phyloP scores from a whole-genome alignment of 2,329 filamentous ascomycete genomes.

The Phialocephala subalpina region DNA sequence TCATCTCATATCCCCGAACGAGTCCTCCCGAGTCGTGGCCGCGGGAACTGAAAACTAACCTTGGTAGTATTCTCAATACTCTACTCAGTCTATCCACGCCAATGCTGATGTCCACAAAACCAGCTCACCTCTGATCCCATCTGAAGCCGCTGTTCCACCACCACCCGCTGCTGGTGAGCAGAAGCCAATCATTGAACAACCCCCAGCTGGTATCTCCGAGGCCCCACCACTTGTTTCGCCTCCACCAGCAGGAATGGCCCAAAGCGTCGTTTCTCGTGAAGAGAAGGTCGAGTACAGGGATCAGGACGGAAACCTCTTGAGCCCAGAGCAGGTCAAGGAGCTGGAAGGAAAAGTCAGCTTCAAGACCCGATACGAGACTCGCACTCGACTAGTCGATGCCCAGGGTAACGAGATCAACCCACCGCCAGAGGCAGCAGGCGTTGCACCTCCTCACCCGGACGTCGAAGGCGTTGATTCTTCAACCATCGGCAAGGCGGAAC shows the following conservation, averaged over 20 bases:
- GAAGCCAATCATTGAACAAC: constrained; percentile 39
- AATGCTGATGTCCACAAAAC: constrained; percentile 42
- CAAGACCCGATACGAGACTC: constrained; percentile 95
- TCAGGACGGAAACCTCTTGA: constrained; percentile 87
- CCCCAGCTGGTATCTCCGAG: constrained; percentile 39
- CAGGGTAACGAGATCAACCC: constrained; percentile 75
- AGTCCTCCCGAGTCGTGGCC: constrained; percentile 33
- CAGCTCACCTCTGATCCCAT: constrained; percentile 38
- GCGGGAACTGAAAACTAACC: constrained; percentile 18
- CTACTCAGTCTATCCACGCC: constrained; percentile 36
- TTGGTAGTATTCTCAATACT: constrained; percentile 47
- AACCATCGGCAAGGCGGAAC: constrained; percentile 54
- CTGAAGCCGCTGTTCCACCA: constrained; percentile 37
- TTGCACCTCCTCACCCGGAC: constrained; percentile 46
- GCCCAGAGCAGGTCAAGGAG: constrained; percentile 82
- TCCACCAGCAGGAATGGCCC: constrained; percentile 33
- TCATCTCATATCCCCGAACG: constrained; percentile 37
- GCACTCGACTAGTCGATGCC: constrained; percentile 82
- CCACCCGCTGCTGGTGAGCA: constrained; percentile 35
- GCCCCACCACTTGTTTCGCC: constrained; percentile 39
- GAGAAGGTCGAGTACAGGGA: constrained; percentile 95
- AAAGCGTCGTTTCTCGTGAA: constrained; percentile 58
- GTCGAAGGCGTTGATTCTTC: constrained; percentile 66
- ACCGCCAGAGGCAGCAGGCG: constrained; percentile 33
- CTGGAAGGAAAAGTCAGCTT: constrained; percentile 95